Evolutionary conservation across 805 yeast genomes (phyloP), one percentile per base, ranked within the genome.

Genomic region (Hanseniaspora pseudoguilliermondii): DNA sequence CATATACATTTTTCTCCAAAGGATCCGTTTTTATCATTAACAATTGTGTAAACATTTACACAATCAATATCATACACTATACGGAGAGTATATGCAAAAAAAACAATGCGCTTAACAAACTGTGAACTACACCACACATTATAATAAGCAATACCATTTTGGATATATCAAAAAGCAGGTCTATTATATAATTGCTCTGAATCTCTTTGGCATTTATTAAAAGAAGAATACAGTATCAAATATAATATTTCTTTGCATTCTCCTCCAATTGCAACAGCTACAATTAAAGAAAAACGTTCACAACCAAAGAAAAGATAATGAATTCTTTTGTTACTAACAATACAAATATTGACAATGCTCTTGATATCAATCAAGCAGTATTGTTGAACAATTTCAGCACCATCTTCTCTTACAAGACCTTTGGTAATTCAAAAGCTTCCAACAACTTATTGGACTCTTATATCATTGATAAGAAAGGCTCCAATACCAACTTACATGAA

Each of bases 401-500:
- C 59, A 74, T 85, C 59, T 86, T 86, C 71, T 76, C 83, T 58
- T 90, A 84, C 69, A 81, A 82, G 60, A 75, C 88, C 15, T 72
- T 80, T 43, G 82, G 81, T n/a, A 78, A 80, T 55, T 75, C 79
- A 5, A 76, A 46, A n/a, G 20, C 27, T 23, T 39, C 56, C 18
- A 44, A 38, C 29, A 41, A 80, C 61, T 73, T 79, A 48, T 71
- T 86, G 51, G 87, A 84, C 66, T 66, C 73, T n/a, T 75, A 79
- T 49, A 65, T 84, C 59, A 52, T 62, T 69, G 54, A 52, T 11
- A 54, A 59, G 32, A 56, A 51, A 11, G 15, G 38, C 8, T 47
- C 34, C 13, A 40, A 55, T 16, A 51, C 58, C 16, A 63, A 53
- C 43, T 64, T 64, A 48, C 62, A 65, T 47, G 69, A 77, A 60